phyloP scores from a whole-genome alignment of 2,329 filamentous ascomycete genomes.

The Stenocarpella maydis region DNA sequence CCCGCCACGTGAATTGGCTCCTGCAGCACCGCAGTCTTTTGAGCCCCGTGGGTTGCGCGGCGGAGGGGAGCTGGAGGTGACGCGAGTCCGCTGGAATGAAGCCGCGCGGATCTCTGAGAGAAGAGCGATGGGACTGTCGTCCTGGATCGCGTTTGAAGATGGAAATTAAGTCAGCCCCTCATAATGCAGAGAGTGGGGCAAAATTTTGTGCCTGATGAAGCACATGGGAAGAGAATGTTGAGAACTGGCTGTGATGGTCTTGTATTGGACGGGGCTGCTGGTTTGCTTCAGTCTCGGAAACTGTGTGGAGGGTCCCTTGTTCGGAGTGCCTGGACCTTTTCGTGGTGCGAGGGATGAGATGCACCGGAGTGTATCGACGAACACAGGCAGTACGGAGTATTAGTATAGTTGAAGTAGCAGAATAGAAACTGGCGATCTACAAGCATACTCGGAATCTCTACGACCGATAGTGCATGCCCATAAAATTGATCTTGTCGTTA shows the following conservation, averaged over 20 bases:
- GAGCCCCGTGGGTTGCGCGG: constrained; percentile 12
- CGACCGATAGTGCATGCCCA: no score
- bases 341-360: constrained; percentile 22
- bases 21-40: constrained; percentile 12
- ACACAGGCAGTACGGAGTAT: constrained; percentile 16
- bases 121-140: constrained; percentile 17
- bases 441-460: no score
- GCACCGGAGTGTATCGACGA: constrained; percentile 7
- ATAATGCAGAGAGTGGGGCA: constrained; percentile 35
- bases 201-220: constrained; percentile 2
- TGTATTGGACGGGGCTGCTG: neutral
- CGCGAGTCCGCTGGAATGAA: constrained; percentile 30
- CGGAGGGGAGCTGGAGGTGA: neutral
- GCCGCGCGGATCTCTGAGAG: constrained; percentile 5
- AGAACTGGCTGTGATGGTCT: neutral
- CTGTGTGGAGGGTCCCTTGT: constrained; percentile 16
- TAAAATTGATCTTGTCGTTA: no score
- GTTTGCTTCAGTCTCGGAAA: neutral
- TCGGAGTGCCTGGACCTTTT: constrained; percentile 19
- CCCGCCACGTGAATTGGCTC: constrained; percentile 21
- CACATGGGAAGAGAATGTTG: constrained; percentile 10
- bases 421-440: neutral
- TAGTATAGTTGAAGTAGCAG: no score
- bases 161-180: constrained; percentile 29
- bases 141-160: constrained; percentile 30